Evolutionary conservation across 768 basidiomycete genomes (phyloP).

Genomic region (Jaapia argillacea): DNA sequence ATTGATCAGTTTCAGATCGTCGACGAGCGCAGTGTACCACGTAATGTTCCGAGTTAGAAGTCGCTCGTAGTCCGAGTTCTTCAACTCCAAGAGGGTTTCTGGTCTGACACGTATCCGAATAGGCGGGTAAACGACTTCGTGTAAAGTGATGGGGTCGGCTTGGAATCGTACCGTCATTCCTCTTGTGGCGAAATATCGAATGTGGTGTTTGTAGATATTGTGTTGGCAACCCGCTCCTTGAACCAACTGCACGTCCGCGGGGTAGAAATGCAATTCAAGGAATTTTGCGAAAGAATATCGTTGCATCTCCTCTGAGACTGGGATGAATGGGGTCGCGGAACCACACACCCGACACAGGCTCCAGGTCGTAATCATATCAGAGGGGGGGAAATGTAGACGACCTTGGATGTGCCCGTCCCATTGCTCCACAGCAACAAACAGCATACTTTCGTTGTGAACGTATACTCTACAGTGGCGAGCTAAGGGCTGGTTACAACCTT

Average conservation of each 20-base stretch:
- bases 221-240: conserved; percentile 87
- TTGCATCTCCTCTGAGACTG: conserved; percentile 86
- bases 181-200: conserved; percentile 79
- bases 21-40: conserved; percentile 70
- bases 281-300: conserved; percentile 94
- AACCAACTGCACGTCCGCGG: conserved; percentile 75
- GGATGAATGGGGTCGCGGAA: conserved; percentile 78
- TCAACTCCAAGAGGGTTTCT: conserved; percentile 81
- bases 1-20: conserved; percentile 67
- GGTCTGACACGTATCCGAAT: conserved; percentile 78
- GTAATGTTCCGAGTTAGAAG: conserved; percentile 58
- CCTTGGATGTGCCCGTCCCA: conserved; percentile 75
- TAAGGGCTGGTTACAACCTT: conserved; percentile 74
- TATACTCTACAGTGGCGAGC: conserved; percentile 84
- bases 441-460: conserved; percentile 77
- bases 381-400: conserved; percentile 34
- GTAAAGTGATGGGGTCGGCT: conserved; percentile 69
- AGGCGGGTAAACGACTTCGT: conserved; percentile 86
- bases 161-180: conserved; percentile 86
- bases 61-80: conserved; percentile 82
- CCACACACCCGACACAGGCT: conserved; percentile 75
- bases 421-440: conserved; percentile 82
- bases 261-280: conserved; percentile 93
- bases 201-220: conserved; percentile 89
- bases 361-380: conserved; percentile 85